Evolutionary conservation across 1,139 yeast species (phyloP).

Genomic region (Scheffersomyces segobiensis): DNA sequence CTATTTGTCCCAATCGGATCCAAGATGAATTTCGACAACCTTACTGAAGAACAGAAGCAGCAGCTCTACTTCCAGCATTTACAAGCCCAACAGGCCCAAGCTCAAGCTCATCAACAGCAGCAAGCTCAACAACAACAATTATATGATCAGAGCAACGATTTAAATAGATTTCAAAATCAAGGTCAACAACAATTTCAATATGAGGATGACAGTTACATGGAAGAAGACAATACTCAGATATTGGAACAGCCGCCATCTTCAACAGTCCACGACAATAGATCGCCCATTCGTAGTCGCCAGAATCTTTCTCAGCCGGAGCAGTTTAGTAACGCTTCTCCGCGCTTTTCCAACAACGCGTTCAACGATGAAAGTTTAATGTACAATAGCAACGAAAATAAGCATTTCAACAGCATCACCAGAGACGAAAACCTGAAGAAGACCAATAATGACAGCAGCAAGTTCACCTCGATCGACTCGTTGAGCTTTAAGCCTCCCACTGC

Average conservation of each 20-base stretch:
- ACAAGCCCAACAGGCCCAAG: constrained; percentile 16
- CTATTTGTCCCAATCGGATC: not conserved
- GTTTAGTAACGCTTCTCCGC: constrained; percentile 21
- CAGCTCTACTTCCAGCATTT: constrained; percentile 29
- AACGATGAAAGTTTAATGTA: constrained; percentile 10
- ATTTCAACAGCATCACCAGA: constrained; percentile 4
- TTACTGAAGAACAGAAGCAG: constrained; percentile 37
- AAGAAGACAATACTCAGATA: constrained; percentile 34
- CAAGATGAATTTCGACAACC: constrained; percentile 33
- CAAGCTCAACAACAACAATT: constrained; percentile 16
- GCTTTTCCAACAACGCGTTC: constrained; percentile 21
- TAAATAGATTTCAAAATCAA: constrained; percentile 11
- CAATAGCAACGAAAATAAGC: constrained; percentile 10
- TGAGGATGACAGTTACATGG: constrained; percentile 41
- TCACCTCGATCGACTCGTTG: constrained; percentile 42
- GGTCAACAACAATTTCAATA: constrained; percentile 10
- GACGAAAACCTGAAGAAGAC: constrained; percentile 6
- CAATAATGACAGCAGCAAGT: constrained; percentile 18
- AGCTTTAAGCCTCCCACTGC: constrained; percentile 43
- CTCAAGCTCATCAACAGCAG: constrained; percentile 13
- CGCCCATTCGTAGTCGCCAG: constrained; percentile 6
- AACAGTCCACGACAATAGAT: constrained; percentile 4
- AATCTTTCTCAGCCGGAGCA: constrained; percentile 10
- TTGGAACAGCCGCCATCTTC: constrained; percentile 18
- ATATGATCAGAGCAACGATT: constrained; percentile 2